Conservation (phyloP, 768 basidiomycete species). For the Termitomyces sp. region DNA sequence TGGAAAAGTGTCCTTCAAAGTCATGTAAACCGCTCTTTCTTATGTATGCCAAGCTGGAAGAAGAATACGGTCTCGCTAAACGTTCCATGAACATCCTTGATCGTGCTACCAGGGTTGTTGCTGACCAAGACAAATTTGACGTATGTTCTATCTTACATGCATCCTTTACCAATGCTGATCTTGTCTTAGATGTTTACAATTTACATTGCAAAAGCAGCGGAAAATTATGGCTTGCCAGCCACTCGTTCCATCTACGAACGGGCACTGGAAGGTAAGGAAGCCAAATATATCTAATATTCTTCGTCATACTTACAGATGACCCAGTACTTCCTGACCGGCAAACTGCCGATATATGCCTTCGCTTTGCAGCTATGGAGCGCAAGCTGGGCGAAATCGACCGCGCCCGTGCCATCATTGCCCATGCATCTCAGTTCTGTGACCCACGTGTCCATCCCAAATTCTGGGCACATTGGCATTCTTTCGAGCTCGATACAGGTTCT, state of each 20-base stretch:
- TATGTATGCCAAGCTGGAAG: slow-evolving; percentile 94
- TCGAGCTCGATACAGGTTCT: slow-evolving; percentile 97
- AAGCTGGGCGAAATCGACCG: slow-evolving; percentile 99
- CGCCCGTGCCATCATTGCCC: slow-evolving; percentile 93
- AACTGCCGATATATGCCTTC: slow-evolving; percentile 96
- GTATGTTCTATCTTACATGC: slow-evolving; percentile 34
- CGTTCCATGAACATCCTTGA: slow-evolving; percentile 96
- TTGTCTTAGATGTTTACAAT: slow-evolving; percentile 81
- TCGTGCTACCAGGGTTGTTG: slow-evolving; percentile 81
- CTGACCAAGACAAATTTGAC: slow-evolving; percentile 92
- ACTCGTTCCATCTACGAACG: slow-evolving; percentile 95
- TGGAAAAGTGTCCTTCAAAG: slow-evolving; percentile 94
- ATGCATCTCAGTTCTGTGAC: slow-evolving; percentile 98
- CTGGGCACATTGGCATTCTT: slow-evolving; percentile 96
- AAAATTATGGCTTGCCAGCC: slow-evolving; percentile 92
- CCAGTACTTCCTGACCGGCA: slow-evolving; percentile 82
- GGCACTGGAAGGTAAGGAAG: slow-evolving; percentile 64
- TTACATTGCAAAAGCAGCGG: slow-evolving; percentile 96
- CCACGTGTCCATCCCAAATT: slow-evolving; percentile 87
- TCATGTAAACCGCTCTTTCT: slow-evolving; percentile 93
- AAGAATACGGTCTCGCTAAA: slow-evolving; percentile 92
- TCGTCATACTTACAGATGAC: neutral
- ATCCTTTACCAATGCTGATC: neutral
- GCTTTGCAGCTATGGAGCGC: slow-evolving; percentile 92
- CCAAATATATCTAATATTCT: neutral